phyloP scores from a whole-genome alignment of 2,329 filamentous ascomycete genomes.

The Aspergillus bombycis region DNA sequence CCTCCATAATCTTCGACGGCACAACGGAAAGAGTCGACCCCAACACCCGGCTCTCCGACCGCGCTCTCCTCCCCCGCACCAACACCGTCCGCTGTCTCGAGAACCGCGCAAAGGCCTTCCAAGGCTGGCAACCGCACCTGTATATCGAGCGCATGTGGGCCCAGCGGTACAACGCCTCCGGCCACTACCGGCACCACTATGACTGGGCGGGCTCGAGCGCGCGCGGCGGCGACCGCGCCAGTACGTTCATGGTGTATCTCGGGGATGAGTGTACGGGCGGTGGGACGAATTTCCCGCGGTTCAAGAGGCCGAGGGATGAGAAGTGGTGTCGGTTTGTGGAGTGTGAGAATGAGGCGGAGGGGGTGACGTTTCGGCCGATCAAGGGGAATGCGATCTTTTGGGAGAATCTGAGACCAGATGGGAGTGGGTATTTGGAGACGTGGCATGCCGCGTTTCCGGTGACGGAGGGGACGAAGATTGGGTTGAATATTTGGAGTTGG shows the following conservation, averaged over 20 bases:
- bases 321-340: constrained; percentile 63
- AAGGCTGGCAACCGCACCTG: constrained; percentile 62
- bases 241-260: constrained; percentile 66
- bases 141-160: constrained; percentile 65
- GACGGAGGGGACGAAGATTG: constrained; percentile 58
- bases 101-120: constrained; percentile 59
- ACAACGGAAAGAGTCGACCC: constrained; percentile 52
- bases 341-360: constrained; percentile 46
- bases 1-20: constrained; percentile 59
- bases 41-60: constrained; percentile 56
- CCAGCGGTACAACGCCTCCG: constrained; percentile 60
- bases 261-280: constrained; percentile 57
- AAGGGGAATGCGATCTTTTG: constrained; percentile 64
- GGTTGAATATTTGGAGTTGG: constrained; percentile 69
- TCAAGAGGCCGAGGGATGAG: constrained; percentile 47
- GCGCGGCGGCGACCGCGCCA: constrained; percentile 50
- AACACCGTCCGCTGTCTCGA: constrained; percentile 61
- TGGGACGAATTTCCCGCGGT: constrained; percentile 62
- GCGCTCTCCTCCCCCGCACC: constrained; percentile 51
- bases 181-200: constrained; percentile 63
- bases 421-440: constrained; percentile 60
- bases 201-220: constrained; percentile 56
- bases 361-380: constrained; percentile 61
- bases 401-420: constrained; percentile 62
- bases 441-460: constrained; percentile 66